Evolutionary conservation across 1,139 yeast genomes (phyloP).

Genomic region (Candida glucosophila): DNA sequence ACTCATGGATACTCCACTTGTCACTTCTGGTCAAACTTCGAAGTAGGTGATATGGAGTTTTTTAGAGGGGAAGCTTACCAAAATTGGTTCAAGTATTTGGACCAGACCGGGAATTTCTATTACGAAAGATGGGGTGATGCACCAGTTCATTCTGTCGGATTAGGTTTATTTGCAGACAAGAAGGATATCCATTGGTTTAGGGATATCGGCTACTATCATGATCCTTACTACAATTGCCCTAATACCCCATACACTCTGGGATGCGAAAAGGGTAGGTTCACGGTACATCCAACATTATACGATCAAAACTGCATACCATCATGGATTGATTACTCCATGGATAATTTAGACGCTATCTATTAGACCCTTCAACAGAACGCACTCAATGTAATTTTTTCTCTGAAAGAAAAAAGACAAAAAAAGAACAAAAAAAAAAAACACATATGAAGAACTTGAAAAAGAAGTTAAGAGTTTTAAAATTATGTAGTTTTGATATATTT

Average conservation of each 20-base stretch:
- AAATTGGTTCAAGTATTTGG: conserved; percentile 12
- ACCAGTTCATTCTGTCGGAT: conserved; percentile 17
- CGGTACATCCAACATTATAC: conserved; percentile 28
- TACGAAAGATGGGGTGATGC: conserved; percentile 22
- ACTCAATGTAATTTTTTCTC: too few relatives aligned
- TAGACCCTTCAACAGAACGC: too few relatives aligned
- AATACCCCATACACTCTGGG: conserved; percentile 19
- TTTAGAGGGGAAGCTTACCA: conserved; percentile 10
- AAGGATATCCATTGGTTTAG: conserved; percentile 12
- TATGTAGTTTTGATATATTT: too few relatives aligned
- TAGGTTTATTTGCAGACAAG: conserved; percentile 9
- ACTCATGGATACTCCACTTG: conserved; percentile 66
- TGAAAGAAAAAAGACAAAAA: too few relatives aligned
- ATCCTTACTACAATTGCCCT: conserved; percentile 17
- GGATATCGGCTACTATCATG: conserved; percentile 15
- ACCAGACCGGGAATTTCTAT: conserved; percentile 14
- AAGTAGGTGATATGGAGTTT: conserved; percentile 13
- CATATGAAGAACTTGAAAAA: too few relatives aligned
- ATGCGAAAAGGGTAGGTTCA: conserved; percentile 24
- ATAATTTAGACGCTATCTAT: conserved; percentile 13
- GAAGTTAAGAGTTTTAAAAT: too few relatives aligned
- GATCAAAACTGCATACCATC: conserved; percentile 68
- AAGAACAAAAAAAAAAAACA: too few relatives aligned
- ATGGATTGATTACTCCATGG: conserved; percentile 61
- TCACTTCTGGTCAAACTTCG: conserved; percentile 20